A percentile compares a stretch with the other conserved stretches of the same genome.
phyloP scores from a whole-genome alignment of 768 basidiomycete species.

The Phaeotremella fagi region DNA sequence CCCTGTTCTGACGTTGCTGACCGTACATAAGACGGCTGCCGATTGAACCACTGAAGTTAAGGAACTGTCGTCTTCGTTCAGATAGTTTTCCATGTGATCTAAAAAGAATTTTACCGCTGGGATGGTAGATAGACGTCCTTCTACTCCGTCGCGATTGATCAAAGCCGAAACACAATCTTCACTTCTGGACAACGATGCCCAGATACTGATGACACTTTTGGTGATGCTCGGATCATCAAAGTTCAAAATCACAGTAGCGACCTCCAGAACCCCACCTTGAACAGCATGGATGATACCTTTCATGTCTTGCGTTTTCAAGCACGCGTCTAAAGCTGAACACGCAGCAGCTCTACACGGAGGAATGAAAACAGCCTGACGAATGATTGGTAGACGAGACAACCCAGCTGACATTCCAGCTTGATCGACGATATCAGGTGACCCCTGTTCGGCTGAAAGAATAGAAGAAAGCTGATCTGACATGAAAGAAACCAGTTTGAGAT shows the following conservation, averaged over 20 bases:
- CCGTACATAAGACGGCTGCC: slow-evolving; percentile 28
- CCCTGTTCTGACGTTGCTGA: slow-evolving; percentile 23
- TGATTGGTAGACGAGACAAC: slow-evolving; percentile 34
- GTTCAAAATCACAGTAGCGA: slow-evolving; percentile 23
- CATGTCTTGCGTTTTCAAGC: slow-evolving; percentile 17
- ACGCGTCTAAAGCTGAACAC: slow-evolving; percentile 26
- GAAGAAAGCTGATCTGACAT: slow-evolving; percentile 40
- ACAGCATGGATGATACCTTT: slow-evolving; percentile 21
- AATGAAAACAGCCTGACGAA: slow-evolving; percentile 27
- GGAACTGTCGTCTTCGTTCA: background rate
- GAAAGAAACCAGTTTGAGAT: slow-evolving; percentile 31
- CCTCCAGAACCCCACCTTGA: slow-evolving; percentile 32
- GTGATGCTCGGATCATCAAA: slow-evolving; percentile 13
- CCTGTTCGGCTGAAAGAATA: slow-evolving; percentile 8
- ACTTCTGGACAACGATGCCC: slow-evolving; percentile 33
- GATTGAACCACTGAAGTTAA: slow-evolving; percentile 14
- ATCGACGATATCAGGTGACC: background rate
- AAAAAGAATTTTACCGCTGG: slow-evolving; percentile 26
- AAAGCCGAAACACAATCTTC: slow-evolving; percentile 16
- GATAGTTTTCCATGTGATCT: slow-evolving; percentile 8
- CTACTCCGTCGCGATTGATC: background rate
- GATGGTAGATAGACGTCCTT: slow-evolving; percentile 8
- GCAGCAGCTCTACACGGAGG: slow-evolving; percentile 15
- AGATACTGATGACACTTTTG: slow-evolving; percentile 29
- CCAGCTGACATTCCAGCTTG: background rate